Base-by-base conservation (phyloP, 768 basidiomycete species). In the Leccinellum albellum region DNA sequence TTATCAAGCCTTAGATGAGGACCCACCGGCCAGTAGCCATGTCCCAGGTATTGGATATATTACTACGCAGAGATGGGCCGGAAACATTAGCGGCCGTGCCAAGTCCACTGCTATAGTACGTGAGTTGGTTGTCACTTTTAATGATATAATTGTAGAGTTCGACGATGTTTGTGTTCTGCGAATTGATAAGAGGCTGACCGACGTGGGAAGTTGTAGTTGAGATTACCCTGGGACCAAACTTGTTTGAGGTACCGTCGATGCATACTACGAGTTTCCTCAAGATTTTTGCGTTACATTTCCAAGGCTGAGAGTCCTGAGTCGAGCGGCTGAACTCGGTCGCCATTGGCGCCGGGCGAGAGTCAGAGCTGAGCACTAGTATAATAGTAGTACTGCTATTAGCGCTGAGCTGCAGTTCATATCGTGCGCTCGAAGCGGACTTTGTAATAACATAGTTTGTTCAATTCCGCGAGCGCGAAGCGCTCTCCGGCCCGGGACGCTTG, bases 91-190 rank as follows among this genome's bases (percentile, higher is more conserved):
- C 72, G 54, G 66, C 69, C 4, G 76, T 59, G 3, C 76, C 76
- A n/a, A 77, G 71, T 6, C 76, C 76, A 33, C 76, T 77, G 53
- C 71, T 73, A 55, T 77, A 77, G 53, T 76, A 77, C 7, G 75
- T 74, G 35, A 73, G 66, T 44, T 77, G 77, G 0, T 53, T 47
- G 1, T 68, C 61, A 42, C 57, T 56, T 60, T 77, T 77, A 12
- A 57, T 58, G 42, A 77, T 61, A 14, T 64, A 67, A 53, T 63
- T 69, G 50, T 75, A 75, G 7, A 77, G 63, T 45, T 77, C 76
- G 51, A 78, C 57, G 28, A 78, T 73, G 54, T 77, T 74, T 2
- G 77, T 75, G 51, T 77, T 77, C 78, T 49, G 15, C 15, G 24
- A 46, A 46, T 15, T 6, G 23, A 44, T 21, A 3, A 14, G 23